phyloP scores from a whole-genome alignment of 768 basidiomycete species.

The Suillus luteus region DNA sequence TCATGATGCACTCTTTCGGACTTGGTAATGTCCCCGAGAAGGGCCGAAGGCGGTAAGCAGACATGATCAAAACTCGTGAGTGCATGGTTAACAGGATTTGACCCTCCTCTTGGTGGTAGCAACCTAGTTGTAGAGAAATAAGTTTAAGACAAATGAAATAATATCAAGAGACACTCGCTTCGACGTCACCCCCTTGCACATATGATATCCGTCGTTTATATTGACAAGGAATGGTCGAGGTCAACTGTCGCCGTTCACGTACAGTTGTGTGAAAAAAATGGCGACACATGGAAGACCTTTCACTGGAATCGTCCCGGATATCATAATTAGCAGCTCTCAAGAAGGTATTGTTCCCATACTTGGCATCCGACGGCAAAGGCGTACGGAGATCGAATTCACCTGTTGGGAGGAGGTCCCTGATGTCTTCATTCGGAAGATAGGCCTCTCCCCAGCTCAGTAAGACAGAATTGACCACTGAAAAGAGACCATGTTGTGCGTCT shows the following conservation, averaged over 20 bases:
- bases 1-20: constrained; percentile 17
- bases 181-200: constrained; percentile 36
- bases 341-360: constrained; percentile 27
- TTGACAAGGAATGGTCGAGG: constrained; percentile 42
- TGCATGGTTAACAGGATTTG: constrained; percentile 36
- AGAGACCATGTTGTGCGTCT: neutral
- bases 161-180: constrained; percentile 21
- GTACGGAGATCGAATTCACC: constrained; percentile 43
- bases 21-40: constrained; percentile 31
- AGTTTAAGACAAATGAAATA: neutral
- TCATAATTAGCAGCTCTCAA: too few relatives aligned
- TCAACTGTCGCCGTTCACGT: constrained; percentile 39
- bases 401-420: constrained; percentile 40
- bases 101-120: constrained; percentile 30
- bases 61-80: constrained; percentile 41
- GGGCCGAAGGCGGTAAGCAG: constrained; percentile 31
- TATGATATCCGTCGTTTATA: constrained; percentile 40
- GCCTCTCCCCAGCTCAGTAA: constrained; percentile 52
- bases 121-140: constrained; percentile 12
- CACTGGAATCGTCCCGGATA: too few relatives aligned
- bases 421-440: constrained; percentile 45
- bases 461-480: constrained; percentile 42
- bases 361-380: constrained; percentile 37
- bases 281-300: constrained; percentile 37
- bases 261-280: constrained; percentile 42